Evolutionary conservation across 441 rosid species (phyloP).

Genomic region (Syzygium syzygioides): DNA sequence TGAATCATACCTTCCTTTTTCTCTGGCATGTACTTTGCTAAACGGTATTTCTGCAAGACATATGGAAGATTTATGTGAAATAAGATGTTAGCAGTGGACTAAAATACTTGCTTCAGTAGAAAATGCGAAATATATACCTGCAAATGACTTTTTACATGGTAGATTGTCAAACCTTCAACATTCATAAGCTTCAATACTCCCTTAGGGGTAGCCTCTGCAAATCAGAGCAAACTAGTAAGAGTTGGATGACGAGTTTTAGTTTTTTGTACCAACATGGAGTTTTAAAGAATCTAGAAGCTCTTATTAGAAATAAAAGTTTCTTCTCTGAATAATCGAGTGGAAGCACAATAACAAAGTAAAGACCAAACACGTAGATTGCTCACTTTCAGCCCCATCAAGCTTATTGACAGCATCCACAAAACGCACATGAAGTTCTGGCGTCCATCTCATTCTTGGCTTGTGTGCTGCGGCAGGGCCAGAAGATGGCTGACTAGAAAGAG

Average conservation of each 20-base stretch:
- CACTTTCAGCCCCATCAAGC: constrained; percentile 92
- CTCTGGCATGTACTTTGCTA: constrained; percentile 88
- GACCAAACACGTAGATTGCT: background rate
- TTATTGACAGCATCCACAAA: constrained; percentile 65
- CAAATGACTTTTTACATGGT: constrained; percentile 92
- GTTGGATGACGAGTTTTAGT: background rate
- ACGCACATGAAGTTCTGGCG: constrained; percentile 78
- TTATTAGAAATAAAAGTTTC: background rate
- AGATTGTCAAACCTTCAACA: constrained; percentile 77
- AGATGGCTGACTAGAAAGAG: constrained; percentile 36
- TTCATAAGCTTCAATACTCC: constrained; percentile 86
- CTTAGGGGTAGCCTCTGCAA: constrained; percentile 91
- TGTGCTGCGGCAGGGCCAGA: constrained; percentile 38
- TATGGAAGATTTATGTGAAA: background rate
- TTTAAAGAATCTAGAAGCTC: background rate
- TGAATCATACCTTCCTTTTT: constrained; percentile 58
- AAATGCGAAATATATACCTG: constrained; percentile 43
- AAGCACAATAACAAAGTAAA: background rate
- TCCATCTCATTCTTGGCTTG: constrained; percentile 94
- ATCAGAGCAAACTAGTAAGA: constrained; percentile 10
- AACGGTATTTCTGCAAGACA: constrained; percentile 71
- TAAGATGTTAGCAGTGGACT: constrained; percentile 1
- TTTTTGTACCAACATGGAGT: background rate
- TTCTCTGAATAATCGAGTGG: background rate
- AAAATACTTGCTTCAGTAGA: background rate